Percentiles rank a stretch among this genome's conserved stretches.
These are phyloP conservation scores for Phialophora chinensis DNA, from an alignment of 2,329 filamentous ascomycete genomes.

Conservation along the genomic window DNA sequence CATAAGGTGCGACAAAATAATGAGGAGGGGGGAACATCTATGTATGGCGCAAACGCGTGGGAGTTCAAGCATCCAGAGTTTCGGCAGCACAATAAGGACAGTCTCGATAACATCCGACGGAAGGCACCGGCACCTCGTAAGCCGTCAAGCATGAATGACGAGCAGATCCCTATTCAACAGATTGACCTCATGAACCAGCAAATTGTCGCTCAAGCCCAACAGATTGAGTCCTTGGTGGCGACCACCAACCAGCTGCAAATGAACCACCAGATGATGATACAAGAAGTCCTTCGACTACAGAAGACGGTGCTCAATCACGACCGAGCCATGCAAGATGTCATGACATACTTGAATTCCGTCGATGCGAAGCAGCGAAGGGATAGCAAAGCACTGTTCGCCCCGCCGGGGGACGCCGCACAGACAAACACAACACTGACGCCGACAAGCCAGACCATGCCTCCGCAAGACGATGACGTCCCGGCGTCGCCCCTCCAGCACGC, in stretches of 20 bases:
- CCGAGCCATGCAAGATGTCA: slow-evolving; percentile 72
- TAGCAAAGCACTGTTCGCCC: slow-evolving; percentile 55
- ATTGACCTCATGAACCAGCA: slow-evolving; percentile 88
- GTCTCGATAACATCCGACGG: slow-evolving; percentile 91
- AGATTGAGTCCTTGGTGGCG: slow-evolving; percentile 85
- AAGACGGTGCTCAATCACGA: slow-evolving; percentile 76
- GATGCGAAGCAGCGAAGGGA: slow-evolving; percentile 69
- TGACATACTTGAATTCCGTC: slow-evolving; percentile 69
- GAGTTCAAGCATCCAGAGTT: slow-evolving; percentile 99
- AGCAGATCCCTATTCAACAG: slow-evolving; percentile 81
- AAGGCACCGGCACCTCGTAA: slow-evolving; percentile 94
- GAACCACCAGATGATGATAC: slow-evolving; percentile 68
- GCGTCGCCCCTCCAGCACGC: slow-evolving; percentile 72
- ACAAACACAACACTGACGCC: slow-evolving; percentile 51
- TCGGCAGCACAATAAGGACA: slow-evolving; percentile 92
- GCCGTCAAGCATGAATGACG: slow-evolving; percentile 68
- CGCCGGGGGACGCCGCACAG: slow-evolving; percentile 52
- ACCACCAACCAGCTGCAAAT: slow-evolving; percentile 78
- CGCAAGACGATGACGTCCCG: slow-evolving; percentile 63
- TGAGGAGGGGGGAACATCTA: slow-evolving; percentile 80
- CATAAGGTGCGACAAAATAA: slow-evolving; percentile 95
- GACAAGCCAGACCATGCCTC: slow-evolving; percentile 50
- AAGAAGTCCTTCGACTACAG: slow-evolving; percentile 68
- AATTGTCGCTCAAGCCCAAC: slow-evolving; percentile 86
- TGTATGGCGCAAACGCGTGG: slow-evolving; percentile 84